Evolutionary conservation across 2,329 filamentous ascomycete genomes (phyloP).

Genomic region (Aspergillus flavus): DNA sequence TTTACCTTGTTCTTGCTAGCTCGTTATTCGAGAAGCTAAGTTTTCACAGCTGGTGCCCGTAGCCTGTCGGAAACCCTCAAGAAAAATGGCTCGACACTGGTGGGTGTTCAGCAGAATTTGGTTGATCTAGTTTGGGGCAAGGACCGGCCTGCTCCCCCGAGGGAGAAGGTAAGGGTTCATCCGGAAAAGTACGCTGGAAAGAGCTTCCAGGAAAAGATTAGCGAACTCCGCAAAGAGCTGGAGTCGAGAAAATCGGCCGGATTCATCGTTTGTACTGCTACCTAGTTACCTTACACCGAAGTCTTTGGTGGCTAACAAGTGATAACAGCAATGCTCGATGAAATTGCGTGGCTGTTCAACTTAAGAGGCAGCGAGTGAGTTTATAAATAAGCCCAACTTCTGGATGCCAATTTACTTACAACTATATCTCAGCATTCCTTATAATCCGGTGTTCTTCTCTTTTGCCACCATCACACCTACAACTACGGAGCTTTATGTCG

Average conservation of each 20-base stretch:
- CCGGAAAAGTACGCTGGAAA: conserved; percentile 77
- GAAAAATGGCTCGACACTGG: conserved; percentile 75
- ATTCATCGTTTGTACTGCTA: conserved; percentile 71
- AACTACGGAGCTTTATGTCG: conserved; percentile 78
- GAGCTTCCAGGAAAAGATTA: conserved; percentile 77
- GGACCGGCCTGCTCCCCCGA: conserved; percentile 72
- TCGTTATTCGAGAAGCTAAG: conserved; percentile 13
- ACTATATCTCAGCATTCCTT: conserved; percentile 67
- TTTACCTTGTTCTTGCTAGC: not conserved
- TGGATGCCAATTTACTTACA: conserved; percentile 9
- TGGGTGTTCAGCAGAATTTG: conserved; percentile 77
- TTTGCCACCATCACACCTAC: conserved; percentile 84
- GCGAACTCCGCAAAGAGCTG: conserved; percentile 85
- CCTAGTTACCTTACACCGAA: not conserved
- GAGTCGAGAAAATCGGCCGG: conserved; percentile 86
- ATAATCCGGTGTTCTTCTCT: conserved; percentile 98
- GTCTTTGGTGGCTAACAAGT: conserved; percentile 16
- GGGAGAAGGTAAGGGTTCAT: conserved; percentile 73
- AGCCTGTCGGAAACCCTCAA: conserved; percentile 87
- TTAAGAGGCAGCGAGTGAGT: conserved; percentile 79
- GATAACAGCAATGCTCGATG: conserved; percentile 75
- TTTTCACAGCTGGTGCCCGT: conserved; percentile 58
- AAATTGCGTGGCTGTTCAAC: conserved; percentile 99
- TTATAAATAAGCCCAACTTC: not conserved
- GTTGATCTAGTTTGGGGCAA: conserved; percentile 88